Evolutionary conservation across 140 eudicot species (phyloP).

Genomic region (Ambrosia hybrid): DNA sequence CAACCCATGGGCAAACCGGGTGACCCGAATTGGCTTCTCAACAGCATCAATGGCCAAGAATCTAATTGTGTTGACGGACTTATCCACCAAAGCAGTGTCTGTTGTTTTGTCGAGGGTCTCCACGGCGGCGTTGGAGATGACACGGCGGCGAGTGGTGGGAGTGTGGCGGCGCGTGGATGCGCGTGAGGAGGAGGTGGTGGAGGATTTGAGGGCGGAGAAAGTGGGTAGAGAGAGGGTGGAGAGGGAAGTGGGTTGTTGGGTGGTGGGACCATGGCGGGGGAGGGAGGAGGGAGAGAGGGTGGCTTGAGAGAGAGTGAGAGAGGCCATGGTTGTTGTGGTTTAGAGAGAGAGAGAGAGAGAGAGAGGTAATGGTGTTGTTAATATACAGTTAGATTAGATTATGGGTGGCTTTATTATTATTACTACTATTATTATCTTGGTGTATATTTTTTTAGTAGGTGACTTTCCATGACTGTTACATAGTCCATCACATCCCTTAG

Average conservation of each 20-base stretch:
- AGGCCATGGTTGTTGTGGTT: slow-evolving; percentile 63
- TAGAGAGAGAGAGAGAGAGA: slow-evolving; percentile 39
- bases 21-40: slow-evolving; percentile 98
- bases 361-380: background rate
- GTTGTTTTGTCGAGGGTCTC: slow-evolving; percentile 59
- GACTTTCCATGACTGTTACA: too few species aligned
- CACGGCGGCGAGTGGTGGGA: slow-evolving; percentile 37
- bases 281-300: slow-evolving; percentile 61
- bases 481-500: too few species aligned
- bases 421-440: too few species aligned
- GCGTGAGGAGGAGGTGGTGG: slow-evolving; percentile 30
- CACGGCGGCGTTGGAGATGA: slow-evolving; percentile 54
- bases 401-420: background rate
- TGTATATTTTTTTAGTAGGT: too few species aligned
- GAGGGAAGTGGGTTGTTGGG: slow-evolving; percentile 40
- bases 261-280: slow-evolving; percentile 59
- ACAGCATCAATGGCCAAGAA: slow-evolving; percentile 94
- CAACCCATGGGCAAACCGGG: slow-evolving; percentile 97
- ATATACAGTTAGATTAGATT: slow-evolving; percentile 11
- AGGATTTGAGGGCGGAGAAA: slow-evolving; percentile 61
- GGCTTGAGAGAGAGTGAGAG: slow-evolving; percentile 85
- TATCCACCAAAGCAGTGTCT: slow-evolving; percentile 58
- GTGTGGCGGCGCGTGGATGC: slow-evolving; percentile 34
- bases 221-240: slow-evolving; percentile 52
- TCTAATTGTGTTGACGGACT: slow-evolving; percentile 77